Conservation (phyloP, 2,329 filamentous ascomycete species). For the Colletotrichum tropicale region DNA sequence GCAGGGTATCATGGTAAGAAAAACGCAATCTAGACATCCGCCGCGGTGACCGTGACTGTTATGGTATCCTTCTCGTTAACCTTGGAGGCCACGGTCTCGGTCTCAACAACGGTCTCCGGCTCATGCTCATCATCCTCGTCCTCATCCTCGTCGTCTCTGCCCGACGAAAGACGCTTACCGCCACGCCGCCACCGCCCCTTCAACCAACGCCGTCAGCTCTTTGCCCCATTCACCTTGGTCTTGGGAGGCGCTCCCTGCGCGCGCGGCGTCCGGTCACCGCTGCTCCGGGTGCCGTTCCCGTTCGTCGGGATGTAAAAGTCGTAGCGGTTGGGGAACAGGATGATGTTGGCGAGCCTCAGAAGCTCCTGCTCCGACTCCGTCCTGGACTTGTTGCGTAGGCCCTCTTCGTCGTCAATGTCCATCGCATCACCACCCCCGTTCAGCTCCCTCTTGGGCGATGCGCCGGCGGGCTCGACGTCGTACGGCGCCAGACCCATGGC, state of each 20-base stretch:
- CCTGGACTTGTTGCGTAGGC: slow-evolving; percentile 27
- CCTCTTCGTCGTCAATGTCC: slow-evolving; percentile 29
- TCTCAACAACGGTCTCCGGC: neutral
- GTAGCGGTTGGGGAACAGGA: slow-evolving; percentile 50
- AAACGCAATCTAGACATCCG: slow-evolving; percentile 11
- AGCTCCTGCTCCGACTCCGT: slow-evolving; percentile 55
- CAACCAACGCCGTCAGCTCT: slow-evolving; percentile 25
- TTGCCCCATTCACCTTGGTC: neutral
- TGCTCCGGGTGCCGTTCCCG: slow-evolving; percentile 8
- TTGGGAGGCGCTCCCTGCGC: neutral
- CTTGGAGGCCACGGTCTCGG: neutral
- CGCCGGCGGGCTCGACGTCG: slow-evolving; percentile 41
- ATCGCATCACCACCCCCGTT: slow-evolving; percentile 24
- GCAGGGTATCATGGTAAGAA: slow-evolving; percentile 21
- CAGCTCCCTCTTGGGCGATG: slow-evolving; percentile 19
- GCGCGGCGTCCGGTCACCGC: slow-evolving; percentile 22
- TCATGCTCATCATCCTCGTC: neutral
- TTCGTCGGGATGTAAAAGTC: slow-evolving; percentile 22
- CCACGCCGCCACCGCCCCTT: slow-evolving; percentile 23
- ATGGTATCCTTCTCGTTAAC: neutral
- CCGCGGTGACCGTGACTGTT: slow-evolving; percentile 17
- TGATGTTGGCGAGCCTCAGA: slow-evolving; percentile 59
- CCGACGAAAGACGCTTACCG: neutral
- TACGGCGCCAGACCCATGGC: slow-evolving; percentile 65
- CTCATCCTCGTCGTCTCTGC: neutral